Percentiles rank a stretch among this genome's conserved stretches.
phyloP scores from a whole-genome alignment of 495 filamentous ascomycete genomes.

The Hyaloscypha variabilis region DNA sequence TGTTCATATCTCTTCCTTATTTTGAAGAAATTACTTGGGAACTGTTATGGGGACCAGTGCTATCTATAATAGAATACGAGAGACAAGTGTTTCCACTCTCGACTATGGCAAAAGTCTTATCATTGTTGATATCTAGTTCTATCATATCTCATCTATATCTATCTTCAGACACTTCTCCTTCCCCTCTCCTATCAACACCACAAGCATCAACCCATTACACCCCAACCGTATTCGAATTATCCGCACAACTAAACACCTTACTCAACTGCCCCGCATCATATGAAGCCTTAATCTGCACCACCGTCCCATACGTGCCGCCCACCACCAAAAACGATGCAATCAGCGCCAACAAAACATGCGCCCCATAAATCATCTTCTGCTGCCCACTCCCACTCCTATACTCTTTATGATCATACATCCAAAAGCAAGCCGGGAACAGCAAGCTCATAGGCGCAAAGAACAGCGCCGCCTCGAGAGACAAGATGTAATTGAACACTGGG shows the following conservation, averaged over 20 bases:
- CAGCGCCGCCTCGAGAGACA: slow-evolving; percentile 10
- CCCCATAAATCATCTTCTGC: slow-evolving; percentile 26
- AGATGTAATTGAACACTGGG: slow-evolving; percentile 33
- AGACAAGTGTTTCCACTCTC: no score
- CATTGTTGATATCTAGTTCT: no score
- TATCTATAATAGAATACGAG: no score
- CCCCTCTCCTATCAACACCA: no score
- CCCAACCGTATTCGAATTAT: slow-evolving; percentile 8
- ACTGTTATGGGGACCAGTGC: no score
- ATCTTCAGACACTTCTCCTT: no score
- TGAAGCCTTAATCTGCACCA: slow-evolving; percentile 32
- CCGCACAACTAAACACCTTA: slow-evolving; percentile 2
- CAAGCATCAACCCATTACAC: background rate
- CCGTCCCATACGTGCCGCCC: slow-evolving; percentile 37
- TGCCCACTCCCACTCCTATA: slow-evolving; percentile 34
- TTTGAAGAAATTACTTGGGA: no score
- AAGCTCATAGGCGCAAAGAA: slow-evolving; percentile 42
- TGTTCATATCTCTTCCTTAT: no score
- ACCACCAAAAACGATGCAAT: slow-evolving; percentile 33
- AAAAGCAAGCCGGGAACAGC: slow-evolving; percentile 44
- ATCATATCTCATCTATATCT: no score
- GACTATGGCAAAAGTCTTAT: no score
- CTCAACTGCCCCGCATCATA: slow-evolving; percentile 27
- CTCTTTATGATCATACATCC: slow-evolving; percentile 44
- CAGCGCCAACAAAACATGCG: slow-evolving; percentile 29